These are phyloP conservation scores for Xylaria sp. DNA, from an alignment of 2,329 filamentous ascomycete genomes.

Conservation along the genomic window DNA sequence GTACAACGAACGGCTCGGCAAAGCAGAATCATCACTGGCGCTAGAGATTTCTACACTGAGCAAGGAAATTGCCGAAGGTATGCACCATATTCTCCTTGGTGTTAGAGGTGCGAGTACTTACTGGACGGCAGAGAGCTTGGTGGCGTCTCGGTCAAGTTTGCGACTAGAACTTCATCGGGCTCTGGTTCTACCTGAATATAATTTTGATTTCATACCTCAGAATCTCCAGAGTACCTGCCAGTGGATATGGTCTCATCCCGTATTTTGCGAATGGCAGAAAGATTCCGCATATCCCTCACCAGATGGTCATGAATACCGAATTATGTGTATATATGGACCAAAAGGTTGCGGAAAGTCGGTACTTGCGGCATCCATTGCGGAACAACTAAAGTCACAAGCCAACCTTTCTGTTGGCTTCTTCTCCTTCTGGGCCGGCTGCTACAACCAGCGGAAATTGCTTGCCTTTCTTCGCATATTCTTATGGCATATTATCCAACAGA, in stretches of 20 bases:
- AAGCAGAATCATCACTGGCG: no score
- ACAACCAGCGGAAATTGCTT: constrained; percentile 24
- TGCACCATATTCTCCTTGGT: no score
- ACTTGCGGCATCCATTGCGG: constrained; percentile 23
- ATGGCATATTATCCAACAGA: constrained; percentile 28
- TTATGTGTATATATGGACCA: constrained; percentile 31
- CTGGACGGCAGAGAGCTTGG: no score
- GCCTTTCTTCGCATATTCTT: constrained; percentile 27
- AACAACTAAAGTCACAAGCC: neutral
- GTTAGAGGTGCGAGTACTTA: no score
- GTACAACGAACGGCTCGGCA: no score
- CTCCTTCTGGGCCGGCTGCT: constrained; percentile 30
- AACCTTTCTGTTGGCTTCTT: constrained; percentile 25
- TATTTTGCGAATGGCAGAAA: constrained; percentile 24
- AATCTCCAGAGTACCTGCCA: constrained; percentile 26
- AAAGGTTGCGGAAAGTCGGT: constrained; percentile 35
- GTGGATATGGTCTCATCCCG: constrained; percentile 28
- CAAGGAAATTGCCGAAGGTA: no score
- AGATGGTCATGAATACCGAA: neutral
- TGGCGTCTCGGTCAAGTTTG: no score
- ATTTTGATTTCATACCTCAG: constrained; percentile 28
- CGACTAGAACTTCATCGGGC: no score
- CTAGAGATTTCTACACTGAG: no score
- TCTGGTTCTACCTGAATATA: neutral
- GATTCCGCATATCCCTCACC: neutral